phyloP scores from a whole-genome alignment of 129 eudicot species.

The Apium graveolens region DNA sequence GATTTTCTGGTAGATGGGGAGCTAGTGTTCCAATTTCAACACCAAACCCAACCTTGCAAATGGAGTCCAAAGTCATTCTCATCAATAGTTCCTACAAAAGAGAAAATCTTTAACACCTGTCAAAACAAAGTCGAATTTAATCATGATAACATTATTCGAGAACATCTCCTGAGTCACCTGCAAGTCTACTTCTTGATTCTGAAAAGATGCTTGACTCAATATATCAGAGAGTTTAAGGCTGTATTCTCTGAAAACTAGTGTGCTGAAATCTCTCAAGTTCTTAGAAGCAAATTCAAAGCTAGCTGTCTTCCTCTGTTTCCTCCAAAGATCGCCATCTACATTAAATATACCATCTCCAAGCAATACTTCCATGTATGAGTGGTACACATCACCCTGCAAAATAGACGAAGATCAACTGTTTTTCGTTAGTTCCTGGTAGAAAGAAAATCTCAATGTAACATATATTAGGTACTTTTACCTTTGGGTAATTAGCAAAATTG shows the following conservation, averaged over 20 bases:
- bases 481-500: conserved; percentile 82
- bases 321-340: conserved; percentile 91
- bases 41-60: conserved; percentile 97
- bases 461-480: conserved; percentile 33
- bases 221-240: conserved; percentile 74
- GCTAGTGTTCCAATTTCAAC: conserved; percentile 83
- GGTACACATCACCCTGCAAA: conserved; percentile 78
- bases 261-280: conserved; percentile 90
- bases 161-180: conserved; percentile 38
- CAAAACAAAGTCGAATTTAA: background rate
- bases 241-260: conserved; percentile 83
- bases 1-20: conserved; percentile 67
- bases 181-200: conserved; percentile 56
- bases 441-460: too few relatives aligned
- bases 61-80: conserved; percentile 99
- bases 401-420: conserved; percentile 7
- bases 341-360: conserved; percentile 97
- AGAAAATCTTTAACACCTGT: background rate
- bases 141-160: background rate
- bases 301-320: conserved; percentile 87
- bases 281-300: conserved; percentile 98
- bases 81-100: conserved; percentile 62
- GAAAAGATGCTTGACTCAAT: conserved; percentile 45
- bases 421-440: conserved; percentile 4
- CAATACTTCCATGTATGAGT: conserved; percentile 95